A percentile compares a stretch with the other conserved stretches of the same genome.
Evolutionary conservation across 768 basidiomycete species (phyloP).

Genomic region (Mycena albidolilacea): DNA sequence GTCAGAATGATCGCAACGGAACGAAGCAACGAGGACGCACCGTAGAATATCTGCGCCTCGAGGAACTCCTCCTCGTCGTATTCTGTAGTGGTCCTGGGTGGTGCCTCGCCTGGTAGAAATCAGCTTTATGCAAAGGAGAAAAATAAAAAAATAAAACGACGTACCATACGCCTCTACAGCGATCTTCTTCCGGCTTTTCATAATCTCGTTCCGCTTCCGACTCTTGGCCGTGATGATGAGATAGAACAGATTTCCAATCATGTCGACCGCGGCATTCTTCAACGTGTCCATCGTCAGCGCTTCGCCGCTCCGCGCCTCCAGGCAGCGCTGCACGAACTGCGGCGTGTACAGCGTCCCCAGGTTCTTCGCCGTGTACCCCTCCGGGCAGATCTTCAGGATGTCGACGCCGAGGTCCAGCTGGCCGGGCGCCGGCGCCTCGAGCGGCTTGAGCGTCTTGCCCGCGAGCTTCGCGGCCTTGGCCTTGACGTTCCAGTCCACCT

Average conservation of each 20-base stretch:
- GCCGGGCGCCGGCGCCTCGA: slow-evolving; percentile 8
- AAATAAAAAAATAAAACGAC: not conserved
- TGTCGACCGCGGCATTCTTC: slow-evolving; percentile 41
- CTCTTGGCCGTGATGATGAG: slow-evolving; percentile 51
- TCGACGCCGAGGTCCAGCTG: slow-evolving; percentile 44
- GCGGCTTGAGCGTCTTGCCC: slow-evolving; percentile 22
- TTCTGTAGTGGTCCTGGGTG: slow-evolving; percentile 1
- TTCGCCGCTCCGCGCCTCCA: slow-evolving; percentile 39
- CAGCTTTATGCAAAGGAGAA: not conserved
- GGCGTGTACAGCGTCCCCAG: slow-evolving; percentile 48
- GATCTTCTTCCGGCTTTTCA: slow-evolving; percentile 51
- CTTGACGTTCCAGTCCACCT: slow-evolving; percentile 33
- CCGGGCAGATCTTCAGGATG: slow-evolving; percentile 47
- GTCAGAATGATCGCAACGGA: not conserved
- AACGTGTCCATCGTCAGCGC: slow-evolving; percentile 39
- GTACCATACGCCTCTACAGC: slow-evolving; percentile 44
- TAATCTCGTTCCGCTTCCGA: slow-evolving; percentile 47
- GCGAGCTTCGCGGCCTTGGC: slow-evolving; percentile 22
- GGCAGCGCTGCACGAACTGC: slow-evolving; percentile 48
- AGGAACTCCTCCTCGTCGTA: slow-evolving; percentile 38
- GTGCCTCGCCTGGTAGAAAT: slow-evolving; percentile 26
- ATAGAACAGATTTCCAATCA: slow-evolving; percentile 46
- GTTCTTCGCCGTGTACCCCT: slow-evolving; percentile 47
- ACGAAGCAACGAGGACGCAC: not conserved
- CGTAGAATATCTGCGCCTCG: slow-evolving; percentile 36